Evolutionary conservation across 2,329 filamentous ascomycete species (phyloP).

Genomic region (Juglanconis sp.): DNA sequence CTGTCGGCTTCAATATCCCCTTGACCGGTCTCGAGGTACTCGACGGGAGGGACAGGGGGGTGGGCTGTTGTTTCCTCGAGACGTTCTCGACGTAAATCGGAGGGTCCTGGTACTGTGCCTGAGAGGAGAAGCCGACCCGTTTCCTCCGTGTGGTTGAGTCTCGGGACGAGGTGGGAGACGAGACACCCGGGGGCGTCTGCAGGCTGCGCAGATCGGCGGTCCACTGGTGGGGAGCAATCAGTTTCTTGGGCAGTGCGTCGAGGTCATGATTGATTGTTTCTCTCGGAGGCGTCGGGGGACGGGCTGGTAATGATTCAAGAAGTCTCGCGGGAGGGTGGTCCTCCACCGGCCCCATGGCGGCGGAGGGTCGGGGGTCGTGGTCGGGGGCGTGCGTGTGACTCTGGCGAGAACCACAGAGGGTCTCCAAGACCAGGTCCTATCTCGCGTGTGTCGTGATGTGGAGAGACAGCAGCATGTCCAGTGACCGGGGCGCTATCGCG

Average conservation of each 20-base stretch:
- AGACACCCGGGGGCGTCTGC: conserved; percentile 52
- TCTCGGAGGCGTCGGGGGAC: conserved; percentile 67
- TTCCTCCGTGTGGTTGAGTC: conserved; percentile 47
- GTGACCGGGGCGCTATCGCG: background rate
- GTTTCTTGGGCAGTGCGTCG: conserved; percentile 32
- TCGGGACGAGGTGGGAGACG: conserved; percentile 39
- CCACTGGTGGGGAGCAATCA: conserved; percentile 29
- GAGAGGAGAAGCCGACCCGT: conserved; percentile 55
- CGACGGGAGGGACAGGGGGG: conserved; percentile 36
- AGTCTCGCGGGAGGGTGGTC: conserved; percentile 31
- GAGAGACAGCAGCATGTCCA: conserved; percentile 9
- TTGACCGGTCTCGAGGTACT: conserved; percentile 48
- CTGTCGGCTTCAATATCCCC: conserved; percentile 74
- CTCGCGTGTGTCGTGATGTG: conserved; percentile 1
- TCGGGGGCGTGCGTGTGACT: conserved; percentile 5
- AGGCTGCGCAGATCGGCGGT: conserved; percentile 39
- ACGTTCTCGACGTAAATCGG: conserved; percentile 41
- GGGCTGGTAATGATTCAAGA: conserved; percentile 52
- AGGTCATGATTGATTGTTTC: conserved; percentile 41
- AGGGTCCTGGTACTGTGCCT: conserved; percentile 55
- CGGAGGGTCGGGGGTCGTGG: conserved; percentile 17
- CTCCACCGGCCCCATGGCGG: conserved; percentile 16
- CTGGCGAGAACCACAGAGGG: conserved; percentile 22
- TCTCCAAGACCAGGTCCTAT: conserved; percentile 7
- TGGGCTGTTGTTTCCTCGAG: conserved; percentile 36